Evolutionary conservation across 2,329 filamentous ascomycete genomes (phyloP).

Genomic region (Scortechinia acanthostroma): DNA sequence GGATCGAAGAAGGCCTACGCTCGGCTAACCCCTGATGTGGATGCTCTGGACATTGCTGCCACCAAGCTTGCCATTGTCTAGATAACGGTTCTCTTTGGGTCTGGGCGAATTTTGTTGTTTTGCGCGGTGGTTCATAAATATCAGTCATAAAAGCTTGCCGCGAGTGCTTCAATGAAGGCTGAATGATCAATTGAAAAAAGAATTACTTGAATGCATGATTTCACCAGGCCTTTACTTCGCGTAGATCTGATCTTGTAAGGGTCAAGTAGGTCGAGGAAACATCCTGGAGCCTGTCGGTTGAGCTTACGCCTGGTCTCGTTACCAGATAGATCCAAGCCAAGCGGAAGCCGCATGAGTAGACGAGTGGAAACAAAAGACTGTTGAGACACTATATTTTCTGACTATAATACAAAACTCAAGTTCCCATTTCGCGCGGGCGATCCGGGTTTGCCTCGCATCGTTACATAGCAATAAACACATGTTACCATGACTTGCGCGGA

Average conservation of each 20-base stretch:
- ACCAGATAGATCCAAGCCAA: too few species aligned
- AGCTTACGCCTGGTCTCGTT: too few species aligned
- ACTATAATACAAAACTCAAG: too few species aligned
- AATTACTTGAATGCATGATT: constrained; percentile 3
- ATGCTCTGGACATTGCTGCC: constrained; percentile 97
- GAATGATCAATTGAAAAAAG: constrained; percentile 18
- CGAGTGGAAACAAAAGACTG: too few species aligned
- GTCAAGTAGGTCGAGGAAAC: too few species aligned
- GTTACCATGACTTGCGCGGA: too few species aligned
- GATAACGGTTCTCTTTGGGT: constrained; percentile 27
- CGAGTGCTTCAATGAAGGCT: constrained; percentile 16
- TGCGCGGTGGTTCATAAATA: not conserved
- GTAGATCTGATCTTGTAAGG: not conserved
- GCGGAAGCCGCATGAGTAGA: too few species aligned
- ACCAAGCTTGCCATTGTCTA: constrained; percentile 98
- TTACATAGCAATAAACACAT: too few species aligned
- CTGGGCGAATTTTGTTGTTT: constrained; percentile 30
- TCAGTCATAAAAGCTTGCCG: constrained; percentile 3
- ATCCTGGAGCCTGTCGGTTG: too few species aligned
- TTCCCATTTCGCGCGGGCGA: too few species aligned
- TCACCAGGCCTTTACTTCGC: not conserved
- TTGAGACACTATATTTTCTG: not conserved
- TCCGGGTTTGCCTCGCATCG: too few species aligned
- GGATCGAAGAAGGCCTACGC: constrained; percentile 98
- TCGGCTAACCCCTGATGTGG: constrained; percentile 89